phyloP scores from a whole-genome alignment of 2,329 filamentous ascomycete species.

The Colletotrichum zoysiae region DNA sequence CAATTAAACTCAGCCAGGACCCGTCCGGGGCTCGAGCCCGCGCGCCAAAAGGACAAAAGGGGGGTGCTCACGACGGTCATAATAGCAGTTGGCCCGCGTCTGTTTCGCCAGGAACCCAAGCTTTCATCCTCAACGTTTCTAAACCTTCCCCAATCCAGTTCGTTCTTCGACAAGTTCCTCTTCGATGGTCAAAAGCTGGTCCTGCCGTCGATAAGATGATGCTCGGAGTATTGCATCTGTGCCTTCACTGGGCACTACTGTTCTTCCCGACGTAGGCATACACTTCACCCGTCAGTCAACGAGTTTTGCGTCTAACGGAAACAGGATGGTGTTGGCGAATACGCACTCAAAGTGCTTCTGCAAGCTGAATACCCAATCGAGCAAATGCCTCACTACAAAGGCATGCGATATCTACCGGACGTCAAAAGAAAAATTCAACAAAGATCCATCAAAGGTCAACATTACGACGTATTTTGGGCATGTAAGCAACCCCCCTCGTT shows the following conservation, averaged over 20 bases:
- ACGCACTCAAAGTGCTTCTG: slow-evolving; percentile 21
- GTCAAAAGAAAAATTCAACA: slow-evolving; percentile 8
- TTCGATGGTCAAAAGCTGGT: too few species aligned
- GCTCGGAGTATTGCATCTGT: neutral
- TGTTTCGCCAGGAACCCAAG: neutral
- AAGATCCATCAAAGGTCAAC: neutral
- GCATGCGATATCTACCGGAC: slow-evolving; percentile 24
- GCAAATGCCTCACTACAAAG: slow-evolving; percentile 10
- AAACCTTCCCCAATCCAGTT: too few species aligned
- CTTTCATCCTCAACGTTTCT: neutral
- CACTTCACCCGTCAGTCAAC: neutral
- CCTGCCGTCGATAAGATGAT: neutral
- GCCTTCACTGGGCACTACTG: slow-evolving; percentile 4
- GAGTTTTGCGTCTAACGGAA: neutral
- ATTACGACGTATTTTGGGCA: neutral
- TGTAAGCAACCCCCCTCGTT: slow-evolving; percentile 1
- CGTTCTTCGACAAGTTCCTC: too few species aligned
- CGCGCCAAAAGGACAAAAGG: neutral
- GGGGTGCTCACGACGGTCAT: too few species aligned
- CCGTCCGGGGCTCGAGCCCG: neutral
- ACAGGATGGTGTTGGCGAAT: slow-evolving; percentile 11
- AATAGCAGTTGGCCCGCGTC: neutral
- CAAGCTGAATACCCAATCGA: neutral
- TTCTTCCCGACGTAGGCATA: slow-evolving; percentile 14
- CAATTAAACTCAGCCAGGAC: neutral